phyloP scores from a whole-genome alignment of 495 filamentous ascomycete genomes.

The Penicillium cosmopolitanum region DNA sequence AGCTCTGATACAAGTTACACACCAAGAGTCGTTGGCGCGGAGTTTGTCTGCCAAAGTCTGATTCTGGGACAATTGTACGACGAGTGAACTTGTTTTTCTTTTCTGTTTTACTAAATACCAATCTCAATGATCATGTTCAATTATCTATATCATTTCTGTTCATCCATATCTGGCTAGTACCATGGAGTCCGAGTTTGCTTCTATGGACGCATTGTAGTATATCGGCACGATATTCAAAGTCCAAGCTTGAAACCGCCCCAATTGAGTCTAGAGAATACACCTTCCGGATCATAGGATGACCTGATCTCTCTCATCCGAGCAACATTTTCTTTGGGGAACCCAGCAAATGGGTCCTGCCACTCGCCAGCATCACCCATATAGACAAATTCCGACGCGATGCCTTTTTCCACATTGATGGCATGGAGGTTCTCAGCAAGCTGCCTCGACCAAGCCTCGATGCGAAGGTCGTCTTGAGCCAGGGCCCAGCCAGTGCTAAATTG shows the following conservation, averaged over 20 bases:
- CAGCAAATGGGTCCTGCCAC: constrained; percentile 44
- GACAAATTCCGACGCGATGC: constrained; percentile 28
- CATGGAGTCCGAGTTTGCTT: neutral
- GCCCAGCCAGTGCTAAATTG: constrained; percentile 37
- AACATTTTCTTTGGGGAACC: constrained; percentile 42
- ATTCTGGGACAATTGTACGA: constrained; percentile 82
- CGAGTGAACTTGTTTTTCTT: constrained; percentile 38
- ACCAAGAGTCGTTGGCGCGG: constrained; percentile 74
- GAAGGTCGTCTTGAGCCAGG: constrained; percentile 29
- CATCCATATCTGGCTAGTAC: neutral
- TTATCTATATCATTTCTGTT: neutral
- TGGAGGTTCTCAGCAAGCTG: constrained; percentile 27
- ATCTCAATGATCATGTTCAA: constrained; percentile 19
- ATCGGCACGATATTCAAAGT: neutral
- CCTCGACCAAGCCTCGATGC: constrained; percentile 36
- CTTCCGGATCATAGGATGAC: constrained; percentile 38
- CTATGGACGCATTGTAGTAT: too few species aligned
- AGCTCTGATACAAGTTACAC: constrained; percentile 7
- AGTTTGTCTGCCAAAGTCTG: constrained; percentile 89
- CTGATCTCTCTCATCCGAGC: constrained; percentile 35
- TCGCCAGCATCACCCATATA: constrained; percentile 47
- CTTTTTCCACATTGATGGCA: constrained; percentile 19
- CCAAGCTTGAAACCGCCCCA: constrained; percentile 37
- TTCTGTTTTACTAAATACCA: constrained; percentile 28
- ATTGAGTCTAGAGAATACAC: constrained; percentile 26